A percentile compares a stretch with the other conserved stretches of the same genome.
phyloP scores from a whole-genome alignment of 148 eudicot species.

The Simmondsia chinensis region DNA sequence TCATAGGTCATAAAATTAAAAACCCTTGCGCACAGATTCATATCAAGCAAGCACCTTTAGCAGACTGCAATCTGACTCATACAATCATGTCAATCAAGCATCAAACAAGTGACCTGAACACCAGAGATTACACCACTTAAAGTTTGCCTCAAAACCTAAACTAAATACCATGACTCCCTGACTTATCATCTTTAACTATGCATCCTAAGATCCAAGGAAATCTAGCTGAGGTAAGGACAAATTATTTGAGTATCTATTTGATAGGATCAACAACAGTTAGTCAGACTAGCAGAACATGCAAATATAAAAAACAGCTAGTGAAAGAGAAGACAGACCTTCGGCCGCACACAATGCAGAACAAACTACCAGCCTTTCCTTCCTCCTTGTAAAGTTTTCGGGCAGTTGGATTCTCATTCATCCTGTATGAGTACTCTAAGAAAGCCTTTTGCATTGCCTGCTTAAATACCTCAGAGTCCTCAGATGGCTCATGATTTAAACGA shows the following conservation, averaged over 20 bases:
- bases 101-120: too few relatives aligned
- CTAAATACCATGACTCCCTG: too few relatives aligned
- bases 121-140: too few relatives aligned
- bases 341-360: constrained; percentile 42
- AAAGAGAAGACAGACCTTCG: constrained; percentile 32
- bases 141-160: too few relatives aligned
- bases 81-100: too few relatives aligned
- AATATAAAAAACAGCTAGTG: neutral
- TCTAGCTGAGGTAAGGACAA: neutral
- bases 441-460: constrained; percentile 22
- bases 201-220: neutral
- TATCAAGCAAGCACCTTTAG: too few relatives aligned
- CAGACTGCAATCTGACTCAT: too few relatives aligned
- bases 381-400: constrained; percentile 31
- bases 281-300: neutral
- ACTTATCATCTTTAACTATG: constrained; percentile 1
- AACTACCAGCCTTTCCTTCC: constrained; percentile 38
- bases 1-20: too few relatives aligned
- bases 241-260: neutral
- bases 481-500: constrained; percentile 11
- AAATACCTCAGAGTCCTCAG: constrained; percentile 29
- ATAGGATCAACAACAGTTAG: neutral
- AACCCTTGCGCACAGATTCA: too few relatives aligned
- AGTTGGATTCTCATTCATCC: constrained; percentile 27
- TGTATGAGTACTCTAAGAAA: constrained; percentile 27